These are phyloP conservation scores for Rhodotorula toruloides DNA, from an alignment of 768 basidiomycete species.

Conservation along the genomic window DNA sequence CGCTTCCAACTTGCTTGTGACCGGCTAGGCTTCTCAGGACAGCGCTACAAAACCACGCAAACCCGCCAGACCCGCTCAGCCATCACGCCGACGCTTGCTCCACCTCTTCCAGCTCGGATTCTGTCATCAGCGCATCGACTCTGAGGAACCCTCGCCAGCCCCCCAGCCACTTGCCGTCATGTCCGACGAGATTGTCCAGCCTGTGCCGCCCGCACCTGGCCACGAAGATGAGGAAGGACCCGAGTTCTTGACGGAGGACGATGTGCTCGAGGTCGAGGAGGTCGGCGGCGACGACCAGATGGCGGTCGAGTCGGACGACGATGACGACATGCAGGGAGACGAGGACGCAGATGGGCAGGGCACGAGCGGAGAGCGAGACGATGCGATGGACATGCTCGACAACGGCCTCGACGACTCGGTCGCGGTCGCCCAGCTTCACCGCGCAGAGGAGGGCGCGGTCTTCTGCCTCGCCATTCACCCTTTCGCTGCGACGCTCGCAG, in stretches of 20 bases:
- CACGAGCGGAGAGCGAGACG: conserved; percentile 46
- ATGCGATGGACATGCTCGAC: conserved; percentile 39
- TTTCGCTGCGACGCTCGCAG: conserved; percentile 66
- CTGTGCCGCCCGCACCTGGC: too few species aligned
- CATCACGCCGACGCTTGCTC: too few species aligned
- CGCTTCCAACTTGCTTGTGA: too few species aligned
- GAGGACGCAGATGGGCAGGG: conserved; percentile 50
- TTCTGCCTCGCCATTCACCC: conserved; percentile 83
- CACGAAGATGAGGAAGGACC: not conserved
- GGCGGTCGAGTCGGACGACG: too few species aligned
- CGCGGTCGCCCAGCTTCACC: conserved; percentile 51
- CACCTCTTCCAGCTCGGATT: too few species aligned
- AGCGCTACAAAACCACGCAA: too few species aligned
- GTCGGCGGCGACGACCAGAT: conserved; percentile 58
- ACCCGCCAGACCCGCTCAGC: too few species aligned
- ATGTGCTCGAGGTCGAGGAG: conserved; percentile 51
- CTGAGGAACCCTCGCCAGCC: too few species aligned
- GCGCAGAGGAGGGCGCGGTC: conserved; percentile 56
- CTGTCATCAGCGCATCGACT: too few species aligned
- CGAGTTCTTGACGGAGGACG: conserved; percentile 50
- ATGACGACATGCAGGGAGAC: conserved; percentile 46
- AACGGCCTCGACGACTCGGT: conserved; percentile 47
- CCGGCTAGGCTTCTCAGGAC: too few species aligned
- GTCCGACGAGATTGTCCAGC: not conserved
- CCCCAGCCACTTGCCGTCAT: not conserved